Percentiles rank a stretch among this genome's conserved stretches.
Conservation (phyloP, 345 rosid species). For the Populus deltoides region DNA sequence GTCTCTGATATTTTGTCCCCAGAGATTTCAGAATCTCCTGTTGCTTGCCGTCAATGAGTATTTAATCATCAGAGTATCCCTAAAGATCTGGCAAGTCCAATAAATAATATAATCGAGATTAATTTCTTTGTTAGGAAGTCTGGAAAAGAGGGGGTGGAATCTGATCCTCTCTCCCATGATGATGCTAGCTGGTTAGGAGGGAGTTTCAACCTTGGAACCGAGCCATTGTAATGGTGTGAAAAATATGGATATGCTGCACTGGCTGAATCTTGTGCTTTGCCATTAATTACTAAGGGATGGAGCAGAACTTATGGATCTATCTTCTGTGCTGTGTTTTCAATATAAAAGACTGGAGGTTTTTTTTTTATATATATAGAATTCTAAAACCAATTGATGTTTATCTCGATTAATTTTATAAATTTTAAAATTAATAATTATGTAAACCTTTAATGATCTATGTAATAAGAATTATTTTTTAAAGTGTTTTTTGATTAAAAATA, state of each 20-base stretch:
- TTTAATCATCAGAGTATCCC: constrained; percentile 43
- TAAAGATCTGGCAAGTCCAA: constrained; percentile 49
- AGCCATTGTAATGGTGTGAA: background rate
- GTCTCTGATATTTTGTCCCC: background rate
- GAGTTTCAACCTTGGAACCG: background rate
- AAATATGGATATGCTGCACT: constrained; percentile 13
- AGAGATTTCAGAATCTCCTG: background rate
- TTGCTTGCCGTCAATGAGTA: background rate
- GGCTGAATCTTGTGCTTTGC: constrained; percentile 7
- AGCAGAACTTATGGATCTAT: no score
- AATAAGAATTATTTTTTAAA: no score
- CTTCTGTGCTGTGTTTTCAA: no score
- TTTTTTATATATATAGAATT: no score
- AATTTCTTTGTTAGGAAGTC: constrained; percentile 18
- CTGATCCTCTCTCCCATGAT: constrained; percentile 7
- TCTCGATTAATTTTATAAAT: no score
- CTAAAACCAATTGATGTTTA: no score
- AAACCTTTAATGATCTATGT: no score
- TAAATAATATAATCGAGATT: background rate
- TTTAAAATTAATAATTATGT: no score
- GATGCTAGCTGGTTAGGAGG: background rate
- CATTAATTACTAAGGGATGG: no score
- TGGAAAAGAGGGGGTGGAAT: constrained; percentile 9
- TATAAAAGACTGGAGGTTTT: no score
- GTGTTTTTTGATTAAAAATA: no score